Conservation (phyloP, 306 rosid species). For the Rosa chinensis region DNA sequence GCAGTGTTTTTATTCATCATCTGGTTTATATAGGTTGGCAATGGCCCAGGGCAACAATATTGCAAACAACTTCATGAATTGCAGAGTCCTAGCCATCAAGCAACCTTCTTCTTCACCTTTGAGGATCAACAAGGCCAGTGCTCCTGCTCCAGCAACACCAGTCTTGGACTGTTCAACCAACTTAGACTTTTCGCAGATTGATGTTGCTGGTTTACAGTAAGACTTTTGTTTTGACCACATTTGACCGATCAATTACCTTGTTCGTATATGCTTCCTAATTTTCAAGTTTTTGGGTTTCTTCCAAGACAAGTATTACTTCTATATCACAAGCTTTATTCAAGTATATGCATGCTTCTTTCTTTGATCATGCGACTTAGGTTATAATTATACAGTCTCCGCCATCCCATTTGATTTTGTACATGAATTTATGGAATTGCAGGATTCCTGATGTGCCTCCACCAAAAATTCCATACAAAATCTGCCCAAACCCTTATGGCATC, state of each 20-base stretch:
- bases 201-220: conserved; percentile 61
- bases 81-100: conserved; percentile 82
- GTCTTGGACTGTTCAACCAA: conserved; percentile 52
- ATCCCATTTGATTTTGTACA: background rate
- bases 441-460: conserved; percentile 46
- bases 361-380: background rate
- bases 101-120: conserved; percentile 42
- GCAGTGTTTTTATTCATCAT: conserved; percentile 32
- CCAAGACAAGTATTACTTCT: background rate
- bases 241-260: background rate
- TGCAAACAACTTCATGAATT: conserved; percentile 50
- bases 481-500: conserved; percentile 84
- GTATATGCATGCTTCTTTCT: background rate
- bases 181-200: conserved; percentile 79
- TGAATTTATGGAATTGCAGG: conserved; percentile 42
- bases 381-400: background rate
- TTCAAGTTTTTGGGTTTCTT: background rate
- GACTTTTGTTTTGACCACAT: conserved; percentile 12
- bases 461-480: conserved; percentile 75
- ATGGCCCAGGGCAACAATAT: conserved; percentile 40
- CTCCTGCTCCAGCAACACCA: conserved; percentile 12
- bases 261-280: background rate
- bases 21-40: conserved; percentile 52
- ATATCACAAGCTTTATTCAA: background rate
- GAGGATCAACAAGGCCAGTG: conserved; percentile 21